Conservation (phyloP, 2,329 filamentous ascomycete genomes). For the Truncatella angustata region DNA sequence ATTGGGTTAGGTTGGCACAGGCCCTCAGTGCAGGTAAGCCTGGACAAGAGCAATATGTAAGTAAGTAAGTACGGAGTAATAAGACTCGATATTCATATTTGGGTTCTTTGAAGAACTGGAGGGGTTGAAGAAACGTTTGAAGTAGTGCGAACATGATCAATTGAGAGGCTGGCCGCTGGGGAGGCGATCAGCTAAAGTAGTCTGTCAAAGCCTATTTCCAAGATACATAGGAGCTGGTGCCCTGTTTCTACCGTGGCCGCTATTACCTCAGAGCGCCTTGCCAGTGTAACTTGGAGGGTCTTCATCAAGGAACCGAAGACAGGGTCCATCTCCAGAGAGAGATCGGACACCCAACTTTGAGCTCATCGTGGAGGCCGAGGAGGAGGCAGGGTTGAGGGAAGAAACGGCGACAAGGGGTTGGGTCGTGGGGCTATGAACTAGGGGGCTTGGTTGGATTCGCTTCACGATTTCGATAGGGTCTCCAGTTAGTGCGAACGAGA, state of each 20-base stretch:
- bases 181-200: constrained; percentile 2
- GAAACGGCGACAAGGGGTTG: background rate
- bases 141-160: background rate
- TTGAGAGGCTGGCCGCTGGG: background rate
- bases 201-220: background rate
- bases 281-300: constrained; percentile 2
- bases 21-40: background rate
- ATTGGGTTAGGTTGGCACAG: constrained; percentile 3
- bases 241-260: constrained; percentile 6
- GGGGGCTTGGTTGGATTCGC: background rate
- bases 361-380: background rate
- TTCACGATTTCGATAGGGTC: background rate
- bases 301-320: background rate
- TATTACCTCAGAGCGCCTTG: constrained; percentile 7
- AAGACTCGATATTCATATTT: background rate
- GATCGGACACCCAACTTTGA: constrained; percentile 1
- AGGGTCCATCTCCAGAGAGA: background rate
- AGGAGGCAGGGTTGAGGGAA: constrained; percentile 4
- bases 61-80: background rate
- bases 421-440: background rate
- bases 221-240: background rate
- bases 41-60: background rate
- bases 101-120: background rate
- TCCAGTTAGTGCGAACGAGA: constrained; percentile 1
- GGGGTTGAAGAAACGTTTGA: background rate